Percentiles rank a stretch among this genome's conserved stretches.
Evolutionary conservation across 768 basidiomycete genomes (phyloP).

Genomic region (Hydnum rufescens): DNA sequence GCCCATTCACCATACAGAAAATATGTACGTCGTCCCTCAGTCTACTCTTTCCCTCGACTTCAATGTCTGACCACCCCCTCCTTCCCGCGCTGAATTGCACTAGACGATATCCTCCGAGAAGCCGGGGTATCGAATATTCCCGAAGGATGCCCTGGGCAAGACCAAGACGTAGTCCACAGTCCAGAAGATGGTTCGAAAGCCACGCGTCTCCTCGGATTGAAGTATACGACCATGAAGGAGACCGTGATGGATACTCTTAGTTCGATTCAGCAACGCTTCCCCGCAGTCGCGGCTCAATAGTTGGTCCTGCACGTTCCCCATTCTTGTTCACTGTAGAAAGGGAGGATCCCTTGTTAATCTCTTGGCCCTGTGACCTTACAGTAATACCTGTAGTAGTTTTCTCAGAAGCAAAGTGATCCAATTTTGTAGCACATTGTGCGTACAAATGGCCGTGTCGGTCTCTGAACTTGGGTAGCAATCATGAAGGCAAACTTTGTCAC

Average conservation of each 20-base stretch:
- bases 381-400: no score
- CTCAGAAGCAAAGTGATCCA: no score
- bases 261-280: not conserved
- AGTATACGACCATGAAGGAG: constrained; percentile 5
- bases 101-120: constrained; percentile 5
- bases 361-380: no score
- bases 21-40: constrained; percentile 3
- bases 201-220: constrained; percentile 7
- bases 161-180: not conserved
- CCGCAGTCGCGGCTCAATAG: no score
- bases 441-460: no score
- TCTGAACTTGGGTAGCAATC: no score
- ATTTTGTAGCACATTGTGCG: no score
- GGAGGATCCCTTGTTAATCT: no score
- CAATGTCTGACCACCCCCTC: not conserved
- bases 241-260: constrained; percentile 2
- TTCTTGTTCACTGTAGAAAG: no score
- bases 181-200: constrained; percentile 3
- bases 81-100: not conserved
- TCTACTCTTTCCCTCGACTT: not conserved
- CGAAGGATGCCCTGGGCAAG: constrained; percentile 5
- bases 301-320: no score
- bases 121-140: constrained; percentile 6
- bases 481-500: no score
- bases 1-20: constrained; percentile 8